Conservation (phyloP, 2,329 filamentous ascomycete species). For the Lasiodiplodia hormozganensis region DNA sequence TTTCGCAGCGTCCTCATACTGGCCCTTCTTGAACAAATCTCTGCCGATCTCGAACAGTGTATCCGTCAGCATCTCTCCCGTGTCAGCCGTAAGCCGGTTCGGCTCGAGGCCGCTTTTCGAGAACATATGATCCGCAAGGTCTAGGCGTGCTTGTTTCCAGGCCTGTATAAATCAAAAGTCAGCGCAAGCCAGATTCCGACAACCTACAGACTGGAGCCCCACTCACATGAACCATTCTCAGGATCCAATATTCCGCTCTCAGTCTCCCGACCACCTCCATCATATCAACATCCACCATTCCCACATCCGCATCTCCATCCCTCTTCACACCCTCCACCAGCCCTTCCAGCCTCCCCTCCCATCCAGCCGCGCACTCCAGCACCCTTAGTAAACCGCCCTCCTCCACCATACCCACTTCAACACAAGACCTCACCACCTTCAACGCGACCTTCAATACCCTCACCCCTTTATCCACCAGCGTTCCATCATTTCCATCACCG, state of each 20-base stretch:
- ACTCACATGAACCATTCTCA: conserved; percentile 71
- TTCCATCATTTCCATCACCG: not conserved
- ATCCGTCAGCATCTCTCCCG: conserved; percentile 69
- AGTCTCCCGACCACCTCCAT: conserved; percentile 48
- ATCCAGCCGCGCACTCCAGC: conserved; percentile 69
- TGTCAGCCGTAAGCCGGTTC: conserved; percentile 34
- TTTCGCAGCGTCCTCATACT: conserved; percentile 64
- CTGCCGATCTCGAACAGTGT: conserved; percentile 76
- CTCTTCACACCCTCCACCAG: conserved; percentile 18
- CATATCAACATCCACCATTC: conserved; percentile 29
- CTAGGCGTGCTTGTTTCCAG: conserved; percentile 75
- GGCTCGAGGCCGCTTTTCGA: conserved; percentile 63
- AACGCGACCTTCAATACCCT: conserved; percentile 72
- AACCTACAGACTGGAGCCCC: not conserved
- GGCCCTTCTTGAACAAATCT: conserved; percentile 59
- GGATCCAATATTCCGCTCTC: conserved; percentile 68
- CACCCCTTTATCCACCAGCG: conserved; percentile 41
- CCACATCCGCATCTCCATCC: conserved; percentile 22
- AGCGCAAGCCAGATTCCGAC: not conserved
- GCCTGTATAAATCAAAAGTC: conserved; percentile 57
- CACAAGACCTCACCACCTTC: conserved; percentile 68
- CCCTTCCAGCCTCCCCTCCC: conserved; percentile 41
- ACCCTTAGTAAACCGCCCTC: conserved; percentile 65
- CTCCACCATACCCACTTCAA: conserved; percentile 65
- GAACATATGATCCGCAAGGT: conserved; percentile 82